Evolutionary conservation across 2,329 filamentous ascomycete genomes (phyloP).

Genomic region (Trichoderma koningii): DNA sequence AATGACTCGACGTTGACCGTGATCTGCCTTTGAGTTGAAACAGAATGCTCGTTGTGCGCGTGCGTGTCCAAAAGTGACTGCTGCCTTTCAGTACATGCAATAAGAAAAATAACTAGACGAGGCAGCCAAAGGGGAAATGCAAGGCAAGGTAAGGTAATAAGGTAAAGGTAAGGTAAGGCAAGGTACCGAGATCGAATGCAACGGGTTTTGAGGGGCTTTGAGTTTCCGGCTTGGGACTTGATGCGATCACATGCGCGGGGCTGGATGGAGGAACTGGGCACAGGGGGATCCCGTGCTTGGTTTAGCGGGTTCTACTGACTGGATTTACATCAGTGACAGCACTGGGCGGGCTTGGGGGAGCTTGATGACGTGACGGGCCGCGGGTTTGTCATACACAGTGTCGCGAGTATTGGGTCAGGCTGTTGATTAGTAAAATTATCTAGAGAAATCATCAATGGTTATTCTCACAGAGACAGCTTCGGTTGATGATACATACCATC

Average conservation of each 20-base stretch:
- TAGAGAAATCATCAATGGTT: too few relatives aligned
- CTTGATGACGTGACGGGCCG: neutral
- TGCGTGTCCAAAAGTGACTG: slow-evolving; percentile 7
- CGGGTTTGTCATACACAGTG: too few relatives aligned
- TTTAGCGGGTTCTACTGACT: neutral
- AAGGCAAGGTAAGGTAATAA: too few relatives aligned
- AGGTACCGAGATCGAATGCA: too few relatives aligned
- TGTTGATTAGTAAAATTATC: too few relatives aligned
- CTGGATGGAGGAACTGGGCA: slow-evolving; percentile 28
- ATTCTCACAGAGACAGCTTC: too few relatives aligned
- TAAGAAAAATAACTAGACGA: neutral
- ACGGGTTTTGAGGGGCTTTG: slow-evolving; percentile 25
- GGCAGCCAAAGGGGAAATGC: neutral
- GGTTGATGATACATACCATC: too few relatives aligned
- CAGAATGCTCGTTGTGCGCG: too few relatives aligned
- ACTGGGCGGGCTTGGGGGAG: neutral
- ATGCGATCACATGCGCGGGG: slow-evolving; percentile 38
- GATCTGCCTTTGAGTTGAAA: neutral
- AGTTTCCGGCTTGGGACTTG: slow-evolving; percentile 1
- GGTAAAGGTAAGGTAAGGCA: too few relatives aligned
- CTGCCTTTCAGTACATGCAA: too few relatives aligned
- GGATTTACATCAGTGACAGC: slow-evolving; percentile 26
- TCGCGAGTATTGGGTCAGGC: too few relatives aligned
- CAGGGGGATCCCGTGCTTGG: slow-evolving; percentile 16
- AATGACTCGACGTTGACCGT: neutral